Conservation (phyloP, 495 filamentous ascomycete species). For the Evernia prunastri region DNA sequence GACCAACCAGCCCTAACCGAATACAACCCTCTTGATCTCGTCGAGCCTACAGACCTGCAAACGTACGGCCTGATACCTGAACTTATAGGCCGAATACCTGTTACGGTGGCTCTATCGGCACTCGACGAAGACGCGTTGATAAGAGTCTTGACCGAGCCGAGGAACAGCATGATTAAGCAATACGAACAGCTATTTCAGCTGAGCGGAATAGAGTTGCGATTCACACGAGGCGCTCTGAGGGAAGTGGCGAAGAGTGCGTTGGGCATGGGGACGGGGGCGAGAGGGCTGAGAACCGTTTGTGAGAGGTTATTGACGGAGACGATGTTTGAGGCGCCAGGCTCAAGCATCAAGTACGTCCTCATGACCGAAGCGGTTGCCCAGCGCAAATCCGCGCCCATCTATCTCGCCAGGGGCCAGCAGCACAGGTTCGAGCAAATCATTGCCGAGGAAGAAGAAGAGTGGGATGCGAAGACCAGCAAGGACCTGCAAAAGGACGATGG, state of each 20-base stretch:
- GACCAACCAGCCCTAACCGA: conserved; percentile 37
- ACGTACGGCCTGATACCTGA: conserved; percentile 93
- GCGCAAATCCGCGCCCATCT: conserved; percentile 54
- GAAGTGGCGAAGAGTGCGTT: conserved; percentile 70
- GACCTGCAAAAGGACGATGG: conserved; percentile 32
- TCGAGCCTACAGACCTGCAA: conserved; percentile 77
- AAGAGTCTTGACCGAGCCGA: conserved; percentile 84
- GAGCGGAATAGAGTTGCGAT: conserved; percentile 72
- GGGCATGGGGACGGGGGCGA: conserved; percentile 76
- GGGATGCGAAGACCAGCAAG: conserved; percentile 44
- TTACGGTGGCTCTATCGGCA: conserved; percentile 75
- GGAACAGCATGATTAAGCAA: conserved; percentile 78
- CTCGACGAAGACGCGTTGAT: conserved; percentile 73
- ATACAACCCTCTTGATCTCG: conserved; percentile 75
- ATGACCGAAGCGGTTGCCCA: conserved; percentile 69
- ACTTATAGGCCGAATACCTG: conserved; percentile 82
- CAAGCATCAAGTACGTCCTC: conserved; percentile 61
- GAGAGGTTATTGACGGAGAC: conserved; percentile 79
- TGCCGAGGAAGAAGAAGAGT: conserved; percentile 56
- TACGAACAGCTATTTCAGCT: conserved; percentile 81
- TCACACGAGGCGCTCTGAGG: conserved; percentile 71
- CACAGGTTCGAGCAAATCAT: conserved; percentile 53
- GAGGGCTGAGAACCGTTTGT: conserved; percentile 82
- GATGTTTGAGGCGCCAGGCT: conserved; percentile 80
- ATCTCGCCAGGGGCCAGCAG: conserved; percentile 55